Percentiles rank a stretch among this genome's conserved stretches.
Evolutionary conservation across 495 filamentous ascomycete genomes (phyloP).

Genomic region (Penicillium coprophilum): DNA sequence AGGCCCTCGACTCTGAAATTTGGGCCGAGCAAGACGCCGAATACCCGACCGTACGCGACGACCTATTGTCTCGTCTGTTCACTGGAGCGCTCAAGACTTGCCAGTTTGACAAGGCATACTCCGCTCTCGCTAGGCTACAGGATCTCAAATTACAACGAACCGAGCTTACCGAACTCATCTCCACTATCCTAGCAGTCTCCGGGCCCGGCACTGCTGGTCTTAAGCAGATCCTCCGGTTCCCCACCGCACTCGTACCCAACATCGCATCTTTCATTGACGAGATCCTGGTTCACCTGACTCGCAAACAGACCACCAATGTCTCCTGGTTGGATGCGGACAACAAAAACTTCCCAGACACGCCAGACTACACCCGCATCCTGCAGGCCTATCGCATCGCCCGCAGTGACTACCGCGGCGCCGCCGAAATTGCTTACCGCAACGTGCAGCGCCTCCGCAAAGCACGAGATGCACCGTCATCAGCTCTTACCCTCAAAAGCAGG

Average conservation of each 20-base stretch:
- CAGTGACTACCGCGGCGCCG: constrained; percentile 84
- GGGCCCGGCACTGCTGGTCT: constrained; percentile 51
- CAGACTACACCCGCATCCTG: constrained; percentile 73
- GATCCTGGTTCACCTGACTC: constrained; percentile 58
- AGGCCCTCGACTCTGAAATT: constrained; percentile 53
- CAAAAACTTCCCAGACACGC: constrained; percentile 33
- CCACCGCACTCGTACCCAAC: constrained; percentile 61
- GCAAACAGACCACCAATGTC: constrained; percentile 38
- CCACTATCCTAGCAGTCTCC: constrained; percentile 65
- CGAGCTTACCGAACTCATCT: constrained; percentile 66
- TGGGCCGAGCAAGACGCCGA: constrained; percentile 43
- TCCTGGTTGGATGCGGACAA: constrained; percentile 36
- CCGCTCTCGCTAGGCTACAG: constrained; percentile 68
- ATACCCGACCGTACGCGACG: constrained; percentile 45
- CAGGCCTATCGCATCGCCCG: constrained; percentile 85
- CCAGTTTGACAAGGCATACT: constrained; percentile 79
- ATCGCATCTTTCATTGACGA: constrained; percentile 77
- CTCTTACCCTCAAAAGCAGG: constrained; percentile 34
- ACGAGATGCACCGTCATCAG: constrained; percentile 48
- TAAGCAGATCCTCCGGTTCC: constrained; percentile 68
- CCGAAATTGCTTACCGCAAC: constrained; percentile 67
- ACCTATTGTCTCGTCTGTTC: constrained; percentile 82
- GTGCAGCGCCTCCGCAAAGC: constrained; percentile 58
- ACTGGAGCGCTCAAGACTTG: constrained; percentile 71
- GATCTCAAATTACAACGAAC: constrained; percentile 63